These are phyloP conservation scores for Mortierella sp. DNA, from an alignment of 371 early-diverging fungal species.

Conservation along the genomic window DNA sequence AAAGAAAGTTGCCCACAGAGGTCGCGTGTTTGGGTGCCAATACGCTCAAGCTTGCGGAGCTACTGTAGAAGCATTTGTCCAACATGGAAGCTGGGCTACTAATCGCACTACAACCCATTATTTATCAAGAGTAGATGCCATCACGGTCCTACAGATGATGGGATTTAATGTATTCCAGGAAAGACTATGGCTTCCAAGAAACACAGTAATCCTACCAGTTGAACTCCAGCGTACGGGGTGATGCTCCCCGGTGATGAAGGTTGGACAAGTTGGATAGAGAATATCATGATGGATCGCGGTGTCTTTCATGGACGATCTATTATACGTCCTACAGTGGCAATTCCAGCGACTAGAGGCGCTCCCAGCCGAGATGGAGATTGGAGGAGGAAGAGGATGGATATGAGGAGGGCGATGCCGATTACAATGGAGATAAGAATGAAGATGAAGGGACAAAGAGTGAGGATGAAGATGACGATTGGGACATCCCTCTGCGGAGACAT, in stretches of 20 bases:
- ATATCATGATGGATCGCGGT: constrained; percentile 11
- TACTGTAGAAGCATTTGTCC: constrained; percentile 1
- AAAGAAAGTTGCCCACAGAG: not conserved
- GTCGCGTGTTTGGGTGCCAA: not conserved
- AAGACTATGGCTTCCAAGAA: not conserved
- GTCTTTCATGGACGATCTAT: not conserved
- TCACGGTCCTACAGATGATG: not conserved
- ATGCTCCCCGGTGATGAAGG: not conserved
- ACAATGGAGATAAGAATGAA: not conserved
- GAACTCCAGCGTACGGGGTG: constrained; percentile 1
- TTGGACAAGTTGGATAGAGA: constrained; percentile 4
- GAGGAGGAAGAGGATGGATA: not conserved
- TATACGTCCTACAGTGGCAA: not conserved
- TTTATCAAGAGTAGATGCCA: not conserved
- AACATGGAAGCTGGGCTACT: constrained; percentile 6
- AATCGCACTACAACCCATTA: not conserved
- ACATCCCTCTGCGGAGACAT: not conserved
- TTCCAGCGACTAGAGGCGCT: not conserved
- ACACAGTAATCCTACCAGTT: not conserved
- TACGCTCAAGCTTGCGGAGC: not conserved
- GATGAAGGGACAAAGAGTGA: not conserved
- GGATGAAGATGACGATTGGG: not conserved
- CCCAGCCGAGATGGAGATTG: no score
- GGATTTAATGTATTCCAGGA: not conserved
- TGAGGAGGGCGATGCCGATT: not conserved